A percentile compares a stretch with the other conserved stretches of the same genome.
Evolutionary conservation across 345 rosid genomes (phyloP).

Genomic region (Linum usitatissimum): DNA sequence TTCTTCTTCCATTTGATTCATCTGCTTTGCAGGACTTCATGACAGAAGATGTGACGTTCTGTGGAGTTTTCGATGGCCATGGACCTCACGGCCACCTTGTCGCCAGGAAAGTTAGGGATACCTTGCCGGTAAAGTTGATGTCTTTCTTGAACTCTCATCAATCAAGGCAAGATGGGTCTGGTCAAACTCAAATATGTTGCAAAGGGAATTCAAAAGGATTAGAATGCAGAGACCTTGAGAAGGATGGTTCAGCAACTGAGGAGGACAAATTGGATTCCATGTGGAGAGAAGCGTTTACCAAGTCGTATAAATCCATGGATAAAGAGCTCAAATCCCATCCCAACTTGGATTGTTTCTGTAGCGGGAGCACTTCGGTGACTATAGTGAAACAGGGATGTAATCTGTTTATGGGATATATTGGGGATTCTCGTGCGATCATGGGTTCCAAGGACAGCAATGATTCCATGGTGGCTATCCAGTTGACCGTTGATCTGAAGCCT

Average conservation of each 20-base stretch:
- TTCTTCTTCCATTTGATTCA: slow-evolving; percentile 9
- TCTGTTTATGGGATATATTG: slow-evolving; percentile 92
- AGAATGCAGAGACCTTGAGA: slow-evolving; percentile 37
- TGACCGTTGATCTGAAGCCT: slow-evolving; percentile 93
- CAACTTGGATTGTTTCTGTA: slow-evolving; percentile 93
- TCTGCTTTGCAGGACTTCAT: slow-evolving; percentile 62
- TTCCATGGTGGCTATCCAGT: slow-evolving; percentile 77
- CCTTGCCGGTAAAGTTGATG: slow-evolving; percentile 66
- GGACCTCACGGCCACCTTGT: slow-evolving; percentile 99
- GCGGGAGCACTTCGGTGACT: slow-evolving; percentile 94
- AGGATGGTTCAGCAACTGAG: slow-evolving; percentile 32
- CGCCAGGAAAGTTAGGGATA: slow-evolving; percentile 90
- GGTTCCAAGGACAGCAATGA: slow-evolving; percentile 74
- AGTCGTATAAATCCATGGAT: slow-evolving; percentile 91
- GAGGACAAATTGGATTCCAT: slow-evolving; percentile 43
- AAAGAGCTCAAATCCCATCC: slow-evolving; percentile 92
- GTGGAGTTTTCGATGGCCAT: slow-evolving; percentile 98
- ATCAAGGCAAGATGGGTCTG: slow-evolving; percentile 42
- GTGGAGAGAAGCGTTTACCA: slow-evolving; percentile 88
- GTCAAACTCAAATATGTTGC: slow-evolving; percentile 34
- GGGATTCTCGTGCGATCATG: slow-evolving; percentile 95
- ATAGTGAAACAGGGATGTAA: slow-evolving; percentile 79
- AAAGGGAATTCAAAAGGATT: slow-evolving; percentile 38
- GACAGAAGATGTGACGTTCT: slow-evolving; percentile 78
- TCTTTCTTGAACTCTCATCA: slow-evolving; percentile 45